phyloP scores from a whole-genome alignment of 208 protist species.

The Wallacemonas sp. region DNA sequence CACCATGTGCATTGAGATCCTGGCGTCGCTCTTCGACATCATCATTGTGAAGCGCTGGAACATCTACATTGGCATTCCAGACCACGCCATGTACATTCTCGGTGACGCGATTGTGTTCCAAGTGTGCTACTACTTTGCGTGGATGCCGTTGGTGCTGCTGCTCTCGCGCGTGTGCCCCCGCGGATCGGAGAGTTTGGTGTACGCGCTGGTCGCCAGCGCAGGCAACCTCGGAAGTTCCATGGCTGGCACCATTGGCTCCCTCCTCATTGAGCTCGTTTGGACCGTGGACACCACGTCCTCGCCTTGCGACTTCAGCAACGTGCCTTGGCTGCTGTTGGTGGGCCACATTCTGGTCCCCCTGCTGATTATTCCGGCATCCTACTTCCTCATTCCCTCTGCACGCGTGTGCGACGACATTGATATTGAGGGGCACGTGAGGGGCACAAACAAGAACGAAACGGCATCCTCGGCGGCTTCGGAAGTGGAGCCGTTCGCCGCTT shows the following conservation, averaged over 20 bases:
- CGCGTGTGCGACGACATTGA: slow-evolving; percentile 49
- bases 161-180: slow-evolving; percentile 78
- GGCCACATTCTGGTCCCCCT: slow-evolving; percentile 46
- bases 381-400: slow-evolving; percentile 39
- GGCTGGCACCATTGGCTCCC: slow-evolving; percentile 34
- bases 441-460: background rate
- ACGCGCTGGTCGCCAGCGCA: slow-evolving; percentile 70
- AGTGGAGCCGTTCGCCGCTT: background rate
- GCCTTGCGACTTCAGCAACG: slow-evolving; percentile 70
- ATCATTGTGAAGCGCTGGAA: slow-evolving; percentile 39
- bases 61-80: slow-evolving; percentile 21
- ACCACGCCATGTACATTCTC: slow-evolving; percentile 41
- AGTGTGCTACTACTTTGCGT: slow-evolving; percentile 33
- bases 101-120: slow-evolving; percentile 44
- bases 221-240: slow-evolving; percentile 54
- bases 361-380: slow-evolving; percentile 42
- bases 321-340: slow-evolving; percentile 50
- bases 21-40: slow-evolving; percentile 35
- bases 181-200: slow-evolving; percentile 76
- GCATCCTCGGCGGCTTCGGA: background rate
- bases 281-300: slow-evolving; percentile 27
- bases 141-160: slow-evolving; percentile 61
- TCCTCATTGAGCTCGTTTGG: slow-evolving; percentile 56
- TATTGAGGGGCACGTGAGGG: slow-evolving; percentile 4
- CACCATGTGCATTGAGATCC: slow-evolving; percentile 17